Conservation (phyloP, 2,329 filamentous ascomycete genomes). For the Diaporthe citriasiana region DNA sequence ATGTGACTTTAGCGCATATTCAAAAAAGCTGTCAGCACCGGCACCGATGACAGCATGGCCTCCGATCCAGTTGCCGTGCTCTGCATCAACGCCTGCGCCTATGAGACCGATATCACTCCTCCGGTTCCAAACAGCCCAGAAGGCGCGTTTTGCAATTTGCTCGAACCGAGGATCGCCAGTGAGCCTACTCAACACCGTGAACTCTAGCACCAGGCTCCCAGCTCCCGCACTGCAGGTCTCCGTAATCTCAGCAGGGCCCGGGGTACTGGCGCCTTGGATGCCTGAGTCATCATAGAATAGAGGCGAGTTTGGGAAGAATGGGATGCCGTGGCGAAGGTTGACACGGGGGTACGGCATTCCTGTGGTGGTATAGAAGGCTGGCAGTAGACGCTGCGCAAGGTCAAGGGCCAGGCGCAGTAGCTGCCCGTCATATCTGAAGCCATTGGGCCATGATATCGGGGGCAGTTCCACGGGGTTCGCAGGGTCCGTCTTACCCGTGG, state of each 20-base stretch:
- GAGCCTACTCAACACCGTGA: slow-evolving; percentile 88
- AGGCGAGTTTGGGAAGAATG: slow-evolving; percentile 91
- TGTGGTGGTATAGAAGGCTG: slow-evolving; percentile 91
- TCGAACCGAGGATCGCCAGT: slow-evolving; percentile 92
- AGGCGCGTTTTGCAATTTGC: slow-evolving; percentile 88
- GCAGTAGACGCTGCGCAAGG: slow-evolving; percentile 84
- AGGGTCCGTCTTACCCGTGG: slow-evolving; percentile 47
- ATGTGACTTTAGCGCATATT: slow-evolving; percentile 96
- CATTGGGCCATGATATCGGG: slow-evolving; percentile 80
- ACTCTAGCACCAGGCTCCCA: slow-evolving; percentile 94
- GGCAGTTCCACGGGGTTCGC: slow-evolving; percentile 60
- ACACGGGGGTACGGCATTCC: slow-evolving; percentile 96
- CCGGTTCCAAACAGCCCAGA: slow-evolving; percentile 96
- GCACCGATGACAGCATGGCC: slow-evolving; percentile 95
- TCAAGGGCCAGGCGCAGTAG: slow-evolving; percentile 90
- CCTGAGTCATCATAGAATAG: slow-evolving; percentile 69
- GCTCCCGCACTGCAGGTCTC: slow-evolving; percentile 98
- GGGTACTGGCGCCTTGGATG: slow-evolving; percentile 49
- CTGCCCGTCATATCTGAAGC: slow-evolving; percentile 89
- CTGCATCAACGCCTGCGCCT: slow-evolving; percentile 89
- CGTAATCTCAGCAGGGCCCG: slow-evolving; percentile 78
- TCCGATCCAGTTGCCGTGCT: slow-evolving; percentile 90
- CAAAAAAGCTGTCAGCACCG: slow-evolving; percentile 97
- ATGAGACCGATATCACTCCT: slow-evolving; percentile 89
- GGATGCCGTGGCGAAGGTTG: slow-evolving; percentile 90